Conservation (phyloP, 495 filamentous ascomycete genomes). For the Ascobolus immersus region DNA sequence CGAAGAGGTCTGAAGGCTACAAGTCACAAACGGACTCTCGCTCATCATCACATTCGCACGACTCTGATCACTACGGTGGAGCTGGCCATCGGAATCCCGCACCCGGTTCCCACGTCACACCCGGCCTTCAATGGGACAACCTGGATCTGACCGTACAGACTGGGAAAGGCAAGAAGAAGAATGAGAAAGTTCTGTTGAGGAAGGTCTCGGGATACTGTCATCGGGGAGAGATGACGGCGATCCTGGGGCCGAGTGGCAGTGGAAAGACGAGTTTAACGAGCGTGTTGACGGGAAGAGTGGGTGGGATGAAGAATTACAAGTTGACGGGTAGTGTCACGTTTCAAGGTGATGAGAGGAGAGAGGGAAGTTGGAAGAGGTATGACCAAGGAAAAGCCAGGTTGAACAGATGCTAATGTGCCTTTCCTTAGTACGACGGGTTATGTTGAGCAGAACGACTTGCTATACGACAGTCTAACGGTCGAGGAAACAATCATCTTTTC, state of each 20-base stretch:
- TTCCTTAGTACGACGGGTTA: conserved; percentile 91
- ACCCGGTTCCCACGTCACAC: no score
- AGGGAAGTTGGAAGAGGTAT: neutral
- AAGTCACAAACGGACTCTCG: no score
- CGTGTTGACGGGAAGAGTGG: conserved; percentile 14
- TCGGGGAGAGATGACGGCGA: conserved; percentile 1
- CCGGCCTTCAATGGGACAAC: neutral
- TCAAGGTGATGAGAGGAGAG: neutral
- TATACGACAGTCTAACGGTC: conserved; percentile 63
- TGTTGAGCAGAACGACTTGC: conserved; percentile 87
- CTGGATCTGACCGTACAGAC: neutral
- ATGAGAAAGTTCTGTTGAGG: neutral
- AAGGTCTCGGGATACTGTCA: neutral
- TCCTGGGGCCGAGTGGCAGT: conserved; percentile 25
- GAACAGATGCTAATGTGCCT: no score
- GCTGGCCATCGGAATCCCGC: no score
- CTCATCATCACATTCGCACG: no score
- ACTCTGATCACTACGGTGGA: no score
- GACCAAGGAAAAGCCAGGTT: no score
- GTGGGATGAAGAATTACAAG: neutral
- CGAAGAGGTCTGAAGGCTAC: no score
- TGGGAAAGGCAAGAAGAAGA: neutral
- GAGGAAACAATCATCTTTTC: conserved; percentile 65
- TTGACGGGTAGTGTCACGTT: neutral
- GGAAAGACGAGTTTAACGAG: conserved; percentile 53